Conservation (phyloP, 1,284 basidiomycete genomes). For the Xerocomus amazonicus region DNA sequence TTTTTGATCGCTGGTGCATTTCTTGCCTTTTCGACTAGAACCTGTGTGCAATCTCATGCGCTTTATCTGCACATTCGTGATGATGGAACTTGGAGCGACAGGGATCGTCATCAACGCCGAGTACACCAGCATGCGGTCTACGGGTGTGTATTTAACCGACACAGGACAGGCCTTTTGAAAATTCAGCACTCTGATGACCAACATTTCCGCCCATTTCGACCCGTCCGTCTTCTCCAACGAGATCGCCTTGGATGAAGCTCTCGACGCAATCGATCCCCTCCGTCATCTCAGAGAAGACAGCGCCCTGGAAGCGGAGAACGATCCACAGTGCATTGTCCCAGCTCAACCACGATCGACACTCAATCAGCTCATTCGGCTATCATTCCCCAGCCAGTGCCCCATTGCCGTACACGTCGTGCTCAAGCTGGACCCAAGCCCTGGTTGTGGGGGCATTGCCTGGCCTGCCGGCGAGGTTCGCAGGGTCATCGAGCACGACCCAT, state of each 20-base stretch:
- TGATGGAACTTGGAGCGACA: not conserved
- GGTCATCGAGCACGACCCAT: not conserved
- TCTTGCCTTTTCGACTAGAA: slow-evolving; percentile 1
- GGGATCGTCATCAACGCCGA: too few relatives aligned
- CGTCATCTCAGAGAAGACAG: slow-evolving; percentile 53
- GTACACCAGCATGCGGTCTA: too few relatives aligned
- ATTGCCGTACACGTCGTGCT: slow-evolving; percentile 45
- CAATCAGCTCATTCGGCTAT: slow-evolving; percentile 46
- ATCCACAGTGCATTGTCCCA: slow-evolving; percentile 45
- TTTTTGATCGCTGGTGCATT: slow-evolving; percentile 2
- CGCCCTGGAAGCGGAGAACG: slow-evolving; percentile 23
- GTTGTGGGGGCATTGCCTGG: slow-evolving; percentile 92
- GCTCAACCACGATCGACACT: slow-evolving; percentile 52
- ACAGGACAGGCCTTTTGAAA: not conserved
- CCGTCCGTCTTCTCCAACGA: slow-evolving; percentile 20
- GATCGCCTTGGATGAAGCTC: slow-evolving; percentile 49
- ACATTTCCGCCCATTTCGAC: slow-evolving; percentile 1
- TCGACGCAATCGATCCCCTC: slow-evolving; percentile 59
- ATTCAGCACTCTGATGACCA: not conserved
- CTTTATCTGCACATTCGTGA: not conserved
- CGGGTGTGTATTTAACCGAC: too few relatives aligned
- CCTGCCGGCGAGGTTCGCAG: slow-evolving; percentile 78
- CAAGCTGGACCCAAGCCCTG: slow-evolving; percentile 73
- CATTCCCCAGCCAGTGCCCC: slow-evolving; percentile 36
- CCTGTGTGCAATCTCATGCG: not conserved